Evolutionary conservation across 2,329 filamentous ascomycete genomes (phyloP).

Genomic region (Didymosphaeria variabile): DNA sequence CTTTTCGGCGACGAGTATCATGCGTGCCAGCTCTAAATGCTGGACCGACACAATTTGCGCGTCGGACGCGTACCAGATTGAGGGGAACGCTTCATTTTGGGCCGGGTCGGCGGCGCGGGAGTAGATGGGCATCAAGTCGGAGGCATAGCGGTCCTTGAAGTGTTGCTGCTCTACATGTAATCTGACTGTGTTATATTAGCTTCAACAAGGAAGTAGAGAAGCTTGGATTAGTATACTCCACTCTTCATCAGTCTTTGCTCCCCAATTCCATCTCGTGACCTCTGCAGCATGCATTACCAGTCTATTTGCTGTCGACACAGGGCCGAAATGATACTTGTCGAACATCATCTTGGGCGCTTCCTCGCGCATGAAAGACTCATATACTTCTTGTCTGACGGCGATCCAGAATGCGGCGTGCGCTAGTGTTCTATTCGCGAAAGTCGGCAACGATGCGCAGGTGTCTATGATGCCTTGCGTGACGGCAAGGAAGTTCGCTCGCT

Average conservation of each 20-base stretch:
- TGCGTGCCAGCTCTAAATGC: conserved; percentile 1
- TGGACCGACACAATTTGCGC: background rate
- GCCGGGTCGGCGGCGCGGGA: background rate
- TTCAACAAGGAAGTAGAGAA: background rate
- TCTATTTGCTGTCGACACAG: background rate
- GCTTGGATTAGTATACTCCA: background rate
- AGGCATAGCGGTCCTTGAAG: background rate
- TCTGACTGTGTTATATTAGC: background rate
- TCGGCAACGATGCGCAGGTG: background rate
- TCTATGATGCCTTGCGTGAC: conserved; percentile 6
- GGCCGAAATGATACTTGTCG: background rate
- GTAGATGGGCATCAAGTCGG: conserved; percentile 2
- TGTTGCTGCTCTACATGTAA: background rate
- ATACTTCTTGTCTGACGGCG: conserved; percentile 10
- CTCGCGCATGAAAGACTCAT: background rate
- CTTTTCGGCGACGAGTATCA: conserved; percentile 8
- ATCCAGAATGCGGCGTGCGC: conserved; percentile 8
- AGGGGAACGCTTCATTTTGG: conserved; percentile 2
- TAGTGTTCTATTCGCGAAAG: background rate
- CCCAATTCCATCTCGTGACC: conserved; percentile 8
- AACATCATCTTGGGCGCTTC: conserved; percentile 3
- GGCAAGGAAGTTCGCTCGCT: conserved; percentile 2
- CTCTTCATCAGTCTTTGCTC: background rate
- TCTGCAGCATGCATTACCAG: conserved; percentile 5
- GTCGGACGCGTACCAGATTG: conserved; percentile 4